phyloP scores from a whole-genome alignment of 768 basidiomycete genomes.

The Suillus discolor region DNA sequence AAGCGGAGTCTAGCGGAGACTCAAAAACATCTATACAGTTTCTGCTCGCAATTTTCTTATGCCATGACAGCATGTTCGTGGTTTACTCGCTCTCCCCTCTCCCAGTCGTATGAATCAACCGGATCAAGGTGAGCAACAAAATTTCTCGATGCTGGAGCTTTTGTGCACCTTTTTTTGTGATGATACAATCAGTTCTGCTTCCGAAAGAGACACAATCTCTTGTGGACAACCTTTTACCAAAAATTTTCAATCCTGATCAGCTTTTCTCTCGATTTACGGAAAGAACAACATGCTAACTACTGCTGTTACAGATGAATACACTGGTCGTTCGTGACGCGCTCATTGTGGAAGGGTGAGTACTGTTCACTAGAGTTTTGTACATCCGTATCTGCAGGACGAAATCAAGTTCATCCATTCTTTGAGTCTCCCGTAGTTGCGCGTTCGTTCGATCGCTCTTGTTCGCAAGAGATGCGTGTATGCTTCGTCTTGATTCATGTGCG shows the following conservation, averaged over 20 bases:
- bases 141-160: background rate
- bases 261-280: conserved; percentile 2
- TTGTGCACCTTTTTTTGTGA: conserved; percentile 32
- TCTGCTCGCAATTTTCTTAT: conserved; percentile 6
- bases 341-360: conserved; percentile 13
- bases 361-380: background rate
- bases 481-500: conserved; percentile 54
- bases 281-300: conserved; percentile 11
- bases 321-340: background rate
- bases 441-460: conserved; percentile 38
- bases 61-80: background rate
- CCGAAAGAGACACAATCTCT: conserved; percentile 76
- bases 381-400: conserved; percentile 51
- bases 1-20: conserved; percentile 5
- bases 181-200: conserved; percentile 82
- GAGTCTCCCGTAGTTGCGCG: conserved; percentile 47
- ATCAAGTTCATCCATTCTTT: conserved; percentile 89
- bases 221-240: conserved; percentile 64
- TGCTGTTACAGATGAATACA: background rate
- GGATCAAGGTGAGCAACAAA: conserved; percentile 2
- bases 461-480: conserved; percentile 34
- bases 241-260: conserved; percentile 53
- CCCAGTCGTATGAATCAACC: conserved; percentile 13
- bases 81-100: conserved; percentile 6
- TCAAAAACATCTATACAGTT: conserved; percentile 44